A percentile compares a stretch with the other conserved stretches of the same genome.
Conservation (phyloP, 192 early-diverging fungal genomes). For the Oehlia diaphana region DNA sequence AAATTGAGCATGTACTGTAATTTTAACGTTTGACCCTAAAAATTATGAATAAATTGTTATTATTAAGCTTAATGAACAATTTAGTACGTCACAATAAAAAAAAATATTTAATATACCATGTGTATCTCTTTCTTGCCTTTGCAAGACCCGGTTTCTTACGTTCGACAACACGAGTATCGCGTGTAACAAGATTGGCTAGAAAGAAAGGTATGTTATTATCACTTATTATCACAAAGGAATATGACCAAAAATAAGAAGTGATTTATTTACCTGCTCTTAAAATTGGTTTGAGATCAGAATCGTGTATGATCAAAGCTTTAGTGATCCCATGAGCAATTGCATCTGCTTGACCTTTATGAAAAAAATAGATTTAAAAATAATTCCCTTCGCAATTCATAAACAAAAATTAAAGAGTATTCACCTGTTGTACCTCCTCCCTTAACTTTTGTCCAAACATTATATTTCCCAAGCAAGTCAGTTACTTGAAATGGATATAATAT, state of each 20-base stretch:
- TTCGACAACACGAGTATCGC: constrained; percentile 82
- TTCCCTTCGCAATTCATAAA: background rate
- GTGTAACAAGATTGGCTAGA: constrained; percentile 50
- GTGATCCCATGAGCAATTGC: constrained; percentile 84
- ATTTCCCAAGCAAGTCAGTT: constrained; percentile 65
- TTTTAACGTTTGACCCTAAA: constrained; percentile 11
- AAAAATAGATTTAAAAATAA: background rate
- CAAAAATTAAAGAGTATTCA: constrained; percentile 22
- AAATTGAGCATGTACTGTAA: background rate
- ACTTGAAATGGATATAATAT: constrained; percentile 74
- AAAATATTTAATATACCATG: constrained; percentile 52
- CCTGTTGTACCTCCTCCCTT: constrained; percentile 79
- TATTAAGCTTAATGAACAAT: background rate
- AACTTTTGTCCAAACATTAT: constrained; percentile 84
- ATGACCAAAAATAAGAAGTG: background rate
- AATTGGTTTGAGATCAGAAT: constrained; percentile 55
- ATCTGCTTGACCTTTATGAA: constrained; percentile 69
- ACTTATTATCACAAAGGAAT: background rate
- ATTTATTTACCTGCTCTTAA: constrained; percentile 50
- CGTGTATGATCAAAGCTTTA: constrained; percentile 65
- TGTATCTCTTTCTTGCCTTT: constrained; percentile 89
- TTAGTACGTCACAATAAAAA: background rate
- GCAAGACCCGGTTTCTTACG: constrained; percentile 96
- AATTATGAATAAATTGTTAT: background rate
- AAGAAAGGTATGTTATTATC: constrained; percentile 16